Conservation (phyloP, 1,139 yeast species). For the Hyphopichia buzzinii region DNA sequence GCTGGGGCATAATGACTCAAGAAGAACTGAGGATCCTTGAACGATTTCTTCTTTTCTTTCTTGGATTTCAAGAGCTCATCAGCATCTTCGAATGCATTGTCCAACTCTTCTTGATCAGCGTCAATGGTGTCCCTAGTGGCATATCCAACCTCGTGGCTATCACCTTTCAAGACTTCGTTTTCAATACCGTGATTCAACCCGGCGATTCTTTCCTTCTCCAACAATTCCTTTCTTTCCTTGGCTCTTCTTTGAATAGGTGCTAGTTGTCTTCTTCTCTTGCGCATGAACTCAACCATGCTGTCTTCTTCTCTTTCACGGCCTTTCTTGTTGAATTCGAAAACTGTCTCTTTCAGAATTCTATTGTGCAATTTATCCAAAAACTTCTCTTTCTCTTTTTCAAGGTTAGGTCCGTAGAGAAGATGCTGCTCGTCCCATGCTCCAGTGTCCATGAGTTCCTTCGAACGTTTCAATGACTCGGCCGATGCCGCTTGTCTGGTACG, state of each 20-base stretch:
- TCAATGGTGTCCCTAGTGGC: slow-evolving; percentile 16
- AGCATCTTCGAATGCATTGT: slow-evolving; percentile 60
- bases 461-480: slow-evolving; percentile 75
- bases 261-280: slow-evolving; percentile 77
- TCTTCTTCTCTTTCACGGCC: slow-evolving; percentile 53
- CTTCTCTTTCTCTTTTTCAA: slow-evolving; percentile 70
- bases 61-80: slow-evolving; percentile 43
- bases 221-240: slow-evolving; percentile 61
- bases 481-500: slow-evolving; percentile 89
- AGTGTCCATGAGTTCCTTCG: slow-evolving; percentile 73
- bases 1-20: slow-evolving; percentile 90
- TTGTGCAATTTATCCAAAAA: slow-evolving; percentile 71
- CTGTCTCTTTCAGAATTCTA: slow-evolving; percentile 79
- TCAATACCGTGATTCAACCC: slow-evolving; percentile 74
- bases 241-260: slow-evolving; percentile 86
- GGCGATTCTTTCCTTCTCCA: slow-evolving; percentile 73
- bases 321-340: slow-evolving; percentile 77
- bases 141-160: slow-evolving; percentile 57
- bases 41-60: slow-evolving; percentile 43
- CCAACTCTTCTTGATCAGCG: slow-evolving; percentile 49
- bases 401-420: slow-evolving; percentile 67
- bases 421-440: slow-evolving; percentile 89
- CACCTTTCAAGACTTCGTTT: slow-evolving; percentile 61
- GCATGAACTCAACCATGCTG: slow-evolving; percentile 79
- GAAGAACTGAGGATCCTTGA: slow-evolving; percentile 79